Conservation (phyloP, 2,329 filamentous ascomycete species). For the Dothideomycetes sp. region DNA sequence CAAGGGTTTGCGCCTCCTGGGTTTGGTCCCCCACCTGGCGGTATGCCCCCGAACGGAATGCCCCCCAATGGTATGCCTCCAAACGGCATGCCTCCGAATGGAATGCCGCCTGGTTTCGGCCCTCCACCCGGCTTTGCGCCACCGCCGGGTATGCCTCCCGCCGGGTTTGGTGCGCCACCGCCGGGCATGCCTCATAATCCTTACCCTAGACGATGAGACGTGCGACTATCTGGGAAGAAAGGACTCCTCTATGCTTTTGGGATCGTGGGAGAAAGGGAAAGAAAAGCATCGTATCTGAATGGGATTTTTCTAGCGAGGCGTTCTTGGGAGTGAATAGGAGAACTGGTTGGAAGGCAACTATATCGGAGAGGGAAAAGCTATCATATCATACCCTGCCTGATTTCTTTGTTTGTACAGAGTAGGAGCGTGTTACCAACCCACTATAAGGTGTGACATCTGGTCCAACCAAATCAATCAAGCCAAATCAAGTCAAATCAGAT, state of each 20-base stretch:
- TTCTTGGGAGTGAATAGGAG: conserved; percentile 3
- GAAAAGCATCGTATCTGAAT: background rate
- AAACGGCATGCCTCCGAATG: conserved; percentile 27
- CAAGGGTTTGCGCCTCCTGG: conserved; percentile 43
- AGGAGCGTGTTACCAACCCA: too few species aligned
- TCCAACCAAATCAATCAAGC: too few species aligned
- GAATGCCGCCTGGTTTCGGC: conserved; percentile 30
- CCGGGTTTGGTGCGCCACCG: conserved; percentile 27
- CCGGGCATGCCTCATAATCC: conserved; percentile 25
- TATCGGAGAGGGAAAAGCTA: background rate
- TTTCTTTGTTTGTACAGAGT: too few species aligned
- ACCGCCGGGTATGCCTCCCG: conserved; percentile 37
- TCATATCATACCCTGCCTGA: too few species aligned
- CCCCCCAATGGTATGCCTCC: conserved; percentile 31
- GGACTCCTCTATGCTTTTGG: background rate
- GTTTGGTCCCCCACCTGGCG: conserved; percentile 28
- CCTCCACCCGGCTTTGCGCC: conserved; percentile 27
- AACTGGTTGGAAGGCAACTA: background rate
- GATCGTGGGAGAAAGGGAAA: conserved; percentile 8
- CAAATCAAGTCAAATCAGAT: too few species aligned
- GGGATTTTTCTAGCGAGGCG: conserved; percentile 14
- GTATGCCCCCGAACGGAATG: conserved; percentile 21
- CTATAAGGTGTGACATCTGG: too few species aligned
- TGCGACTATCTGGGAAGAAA: background rate
- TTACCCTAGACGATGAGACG: conserved; percentile 14